phyloP scores from a whole-genome alignment of 306 rosid genomes.

The Acacia acuminata region DNA sequence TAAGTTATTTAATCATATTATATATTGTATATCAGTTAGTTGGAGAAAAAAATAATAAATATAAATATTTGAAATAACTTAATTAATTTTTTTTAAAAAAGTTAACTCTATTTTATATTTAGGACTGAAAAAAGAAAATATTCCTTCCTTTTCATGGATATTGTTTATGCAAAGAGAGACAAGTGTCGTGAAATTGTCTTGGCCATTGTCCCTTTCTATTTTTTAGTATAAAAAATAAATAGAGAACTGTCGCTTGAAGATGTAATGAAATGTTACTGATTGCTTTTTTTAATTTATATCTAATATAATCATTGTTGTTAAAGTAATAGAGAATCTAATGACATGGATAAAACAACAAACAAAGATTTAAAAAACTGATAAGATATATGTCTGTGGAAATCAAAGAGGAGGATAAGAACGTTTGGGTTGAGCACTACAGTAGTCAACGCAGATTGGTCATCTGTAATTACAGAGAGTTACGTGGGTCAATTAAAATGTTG shows the following conservation, averaged over 20 bases:
- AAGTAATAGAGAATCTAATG: background rate
- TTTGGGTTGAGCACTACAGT: slow-evolving; percentile 19
- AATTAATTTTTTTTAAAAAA: no score
- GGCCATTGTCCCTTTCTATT: background rate
- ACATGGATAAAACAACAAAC: background rate
- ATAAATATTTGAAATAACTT: no score
- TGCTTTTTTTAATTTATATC: background rate
- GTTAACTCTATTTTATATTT: no score
- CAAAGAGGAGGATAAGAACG: slow-evolving; percentile 24
- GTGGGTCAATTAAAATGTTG: slow-evolving; percentile 14
- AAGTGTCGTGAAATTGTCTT: background rate
- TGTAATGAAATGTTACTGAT: background rate
- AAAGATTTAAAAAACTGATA: background rate
- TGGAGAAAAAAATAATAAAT: no score
- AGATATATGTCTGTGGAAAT: background rate
- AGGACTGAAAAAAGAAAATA: background rate
- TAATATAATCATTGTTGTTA: background rate
- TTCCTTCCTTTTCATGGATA: background rate
- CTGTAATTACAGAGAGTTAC: background rate
- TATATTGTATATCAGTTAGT: no score
- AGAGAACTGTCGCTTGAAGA: background rate
- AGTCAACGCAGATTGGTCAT: background rate
- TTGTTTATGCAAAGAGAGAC: background rate
- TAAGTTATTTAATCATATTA: no score
- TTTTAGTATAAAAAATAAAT: background rate